These are phyloP conservation scores for Trametes sanguinea DNA, from an alignment of 768 basidiomycete genomes.

Conservation along the genomic window DNA sequence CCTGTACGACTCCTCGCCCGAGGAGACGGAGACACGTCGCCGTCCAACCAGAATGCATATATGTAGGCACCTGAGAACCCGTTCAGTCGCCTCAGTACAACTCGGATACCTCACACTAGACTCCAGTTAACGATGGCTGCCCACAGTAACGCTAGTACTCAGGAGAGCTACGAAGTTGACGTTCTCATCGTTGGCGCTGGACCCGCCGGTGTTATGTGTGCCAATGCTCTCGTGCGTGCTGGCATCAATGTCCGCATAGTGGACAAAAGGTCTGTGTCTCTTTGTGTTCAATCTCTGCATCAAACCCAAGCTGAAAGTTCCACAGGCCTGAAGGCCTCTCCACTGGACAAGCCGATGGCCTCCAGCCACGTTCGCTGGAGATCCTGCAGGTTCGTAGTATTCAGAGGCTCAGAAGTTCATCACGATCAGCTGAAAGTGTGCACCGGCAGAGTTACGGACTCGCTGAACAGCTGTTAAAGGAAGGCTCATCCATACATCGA, in stretches of 20 bases:
- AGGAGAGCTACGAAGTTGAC: slow-evolving; percentile 48
- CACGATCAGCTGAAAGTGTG: too few relatives aligned
- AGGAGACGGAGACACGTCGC: too few relatives aligned
- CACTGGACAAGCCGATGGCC: slow-evolving; percentile 57
- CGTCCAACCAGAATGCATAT: too few relatives aligned
- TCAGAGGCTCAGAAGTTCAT: too few relatives aligned
- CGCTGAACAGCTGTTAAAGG: slow-evolving; percentile 58
- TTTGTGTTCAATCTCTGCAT: neutral
- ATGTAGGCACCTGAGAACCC: too few relatives aligned
- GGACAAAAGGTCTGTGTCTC: slow-evolving; percentile 54
- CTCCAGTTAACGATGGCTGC: neutral
- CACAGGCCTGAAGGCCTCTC: slow-evolving; percentile 40
- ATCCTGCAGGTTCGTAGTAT: slow-evolving; percentile 43
- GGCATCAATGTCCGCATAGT: slow-evolving; percentile 62
- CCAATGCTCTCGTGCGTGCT: slow-evolving; percentile 56
- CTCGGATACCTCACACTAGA: too few relatives aligned
- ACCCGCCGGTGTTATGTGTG: slow-evolving; percentile 66
- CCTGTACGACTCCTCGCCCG: too few relatives aligned
- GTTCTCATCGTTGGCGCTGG: slow-evolving; percentile 65
- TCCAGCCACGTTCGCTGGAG: slow-evolving; percentile 56
- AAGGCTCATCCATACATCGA: slow-evolving; percentile 70
- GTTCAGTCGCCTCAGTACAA: too few relatives aligned
- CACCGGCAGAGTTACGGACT: slow-evolving; percentile 70
- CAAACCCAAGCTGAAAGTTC: neutral
- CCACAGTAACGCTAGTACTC: neutral